A percentile compares a stretch with the other conserved stretches of the same genome.
Conservation (phyloP, 768 basidiomycete genomes). For the Phaeolepiota aurea region DNA sequence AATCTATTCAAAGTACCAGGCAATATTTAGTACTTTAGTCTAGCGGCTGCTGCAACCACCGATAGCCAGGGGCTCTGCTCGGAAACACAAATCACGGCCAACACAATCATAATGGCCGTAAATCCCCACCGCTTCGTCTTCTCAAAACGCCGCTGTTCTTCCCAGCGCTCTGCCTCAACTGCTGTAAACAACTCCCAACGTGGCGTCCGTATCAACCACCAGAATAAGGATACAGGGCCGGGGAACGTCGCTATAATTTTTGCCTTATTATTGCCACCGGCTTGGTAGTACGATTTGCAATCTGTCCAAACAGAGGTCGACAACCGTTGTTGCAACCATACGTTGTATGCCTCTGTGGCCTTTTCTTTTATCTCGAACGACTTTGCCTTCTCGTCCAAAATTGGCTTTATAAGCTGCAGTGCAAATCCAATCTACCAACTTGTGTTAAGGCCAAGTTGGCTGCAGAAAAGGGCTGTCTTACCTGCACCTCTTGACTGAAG, state of each 20-base stretch:
- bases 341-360: constrained; percentile 41
- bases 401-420: constrained; percentile 42
- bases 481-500: constrained; percentile 50
- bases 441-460: constrained; percentile 1
- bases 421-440: constrained; percentile 35
- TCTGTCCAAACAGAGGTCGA: constrained; percentile 41
- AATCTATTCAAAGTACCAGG: background rate
- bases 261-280: constrained; percentile 23
- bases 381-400: constrained; percentile 37
- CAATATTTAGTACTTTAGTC: background rate
- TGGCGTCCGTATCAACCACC: constrained; percentile 39
- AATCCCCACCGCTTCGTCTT: constrained; percentile 14
- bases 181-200: constrained; percentile 34
- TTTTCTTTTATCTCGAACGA: constrained; percentile 41
- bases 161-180: constrained; percentile 32
- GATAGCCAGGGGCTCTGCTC: background rate
- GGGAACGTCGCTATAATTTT: constrained; percentile 45
- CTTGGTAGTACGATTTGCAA: constrained; percentile 46
- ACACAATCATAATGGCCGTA: constrained; percentile 12
- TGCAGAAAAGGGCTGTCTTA: constrained; percentile 9
- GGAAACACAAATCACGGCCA: constrained; percentile 9
- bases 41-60: background rate
- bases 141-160: constrained; percentile 15
- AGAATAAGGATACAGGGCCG: constrained; percentile 40
- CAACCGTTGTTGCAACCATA: constrained; percentile 40